These are phyloP conservation scores for Theileria annulata DNA, from an alignment of 169 alveolate genomes.

Conservation along the genomic window DNA sequence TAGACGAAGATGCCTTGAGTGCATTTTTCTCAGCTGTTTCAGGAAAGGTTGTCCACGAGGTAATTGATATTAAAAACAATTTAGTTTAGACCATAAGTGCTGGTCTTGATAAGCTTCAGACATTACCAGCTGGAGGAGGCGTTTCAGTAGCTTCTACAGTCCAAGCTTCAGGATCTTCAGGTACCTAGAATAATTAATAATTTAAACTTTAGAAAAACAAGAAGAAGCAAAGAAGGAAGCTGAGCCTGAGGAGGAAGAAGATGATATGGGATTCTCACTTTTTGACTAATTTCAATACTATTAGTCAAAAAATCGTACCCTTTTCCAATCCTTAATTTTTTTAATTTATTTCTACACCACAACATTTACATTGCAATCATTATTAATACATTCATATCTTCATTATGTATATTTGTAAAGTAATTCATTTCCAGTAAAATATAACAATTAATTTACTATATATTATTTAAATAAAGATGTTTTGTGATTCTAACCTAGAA, in stretches of 20 bases:
- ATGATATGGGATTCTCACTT: slow-evolving; percentile 80
- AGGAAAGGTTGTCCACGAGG: slow-evolving; percentile 75
- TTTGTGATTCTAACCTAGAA: too few relatives aligned
- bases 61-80: slow-evolving; percentile 6
- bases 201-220: slow-evolving; percentile 25
- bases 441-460: too few relatives aligned
- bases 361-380: background rate
- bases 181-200: background rate
- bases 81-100: slow-evolving; percentile 61
- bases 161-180: slow-evolving; percentile 65
- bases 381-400: too few relatives aligned
- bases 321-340: too few relatives aligned
- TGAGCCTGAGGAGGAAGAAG: slow-evolving; percentile 79
- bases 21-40: slow-evolving; percentile 65
- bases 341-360: background rate
- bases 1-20: slow-evolving; percentile 71
- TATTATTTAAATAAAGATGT: too few relatives aligned
- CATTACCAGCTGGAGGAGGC: slow-evolving; percentile 71
- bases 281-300: slow-evolving; percentile 59
- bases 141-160: slow-evolving; percentile 70
- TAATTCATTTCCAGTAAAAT: background rate
- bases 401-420: background rate
- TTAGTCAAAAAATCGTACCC: too few relatives aligned
- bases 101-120: slow-evolving; percentile 73
- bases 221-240: slow-evolving; percentile 72